These are phyloP conservation scores for Suillus hirtellus DNA, from an alignment of 768 basidiomycete species.

Conservation along the genomic window DNA sequence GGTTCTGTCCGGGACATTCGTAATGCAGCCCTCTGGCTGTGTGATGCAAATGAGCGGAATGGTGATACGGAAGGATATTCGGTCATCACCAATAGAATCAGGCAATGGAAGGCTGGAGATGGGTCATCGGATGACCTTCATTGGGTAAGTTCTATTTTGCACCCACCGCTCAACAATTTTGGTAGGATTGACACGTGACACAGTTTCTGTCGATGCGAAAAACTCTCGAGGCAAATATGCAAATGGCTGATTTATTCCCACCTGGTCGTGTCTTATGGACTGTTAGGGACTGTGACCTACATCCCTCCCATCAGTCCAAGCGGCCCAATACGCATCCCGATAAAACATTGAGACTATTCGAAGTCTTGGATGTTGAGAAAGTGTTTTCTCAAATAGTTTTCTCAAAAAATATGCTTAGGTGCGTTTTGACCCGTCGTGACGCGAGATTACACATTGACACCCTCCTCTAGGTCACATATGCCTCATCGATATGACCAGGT, in stretches of 20 bases:
- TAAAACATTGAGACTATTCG: constrained; percentile 57
- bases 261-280: constrained; percentile 82
- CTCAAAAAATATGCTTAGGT: constrained; percentile 82
- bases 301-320: constrained; percentile 49
- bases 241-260: constrained; percentile 67
- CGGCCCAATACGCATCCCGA: constrained; percentile 8
- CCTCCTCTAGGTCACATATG: constrained; percentile 58
- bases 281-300: constrained; percentile 69
- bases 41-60: constrained; percentile 57
- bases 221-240: constrained; percentile 86
- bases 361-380: constrained; percentile 73
- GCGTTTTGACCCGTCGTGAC: constrained; percentile 23
- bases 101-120: constrained; percentile 62
- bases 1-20: constrained; percentile 76
- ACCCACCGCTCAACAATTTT: constrained; percentile 34
- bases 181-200: constrained; percentile 44
- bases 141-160: constrained; percentile 42
- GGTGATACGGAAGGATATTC: constrained; percentile 40
- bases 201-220: constrained; percentile 81
- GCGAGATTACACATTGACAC: constrained; percentile 1
- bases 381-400: constrained; percentile 83
- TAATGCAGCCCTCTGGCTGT: constrained; percentile 78
- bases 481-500: constrained; percentile 81
- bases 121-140: constrained; percentile 49
- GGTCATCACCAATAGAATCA: constrained; percentile 47